Evolutionary conservation across 164 flowering plant species (phyloP), one percentile per base, ranked within the genome.

Genomic region (Dillenia suffruticosa): DNA sequence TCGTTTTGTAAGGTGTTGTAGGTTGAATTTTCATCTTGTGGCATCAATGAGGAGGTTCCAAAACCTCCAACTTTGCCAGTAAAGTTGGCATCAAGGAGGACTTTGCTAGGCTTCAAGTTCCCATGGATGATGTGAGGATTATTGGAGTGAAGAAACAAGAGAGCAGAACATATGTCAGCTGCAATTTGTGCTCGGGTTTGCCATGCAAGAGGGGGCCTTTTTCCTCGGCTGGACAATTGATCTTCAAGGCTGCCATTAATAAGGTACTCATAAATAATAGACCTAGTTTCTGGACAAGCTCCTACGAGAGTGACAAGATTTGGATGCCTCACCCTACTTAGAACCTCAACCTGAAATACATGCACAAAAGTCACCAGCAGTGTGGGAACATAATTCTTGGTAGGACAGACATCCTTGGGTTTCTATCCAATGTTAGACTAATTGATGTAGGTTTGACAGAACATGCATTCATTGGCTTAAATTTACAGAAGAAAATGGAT

Each of bases 301-400:
- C 92, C 96, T 26, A 89, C 58, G 2, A 87, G 71, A 2, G 78
- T 73, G 4, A 78, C 75, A 62, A 89, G 70, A 75, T 87, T 76
- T 65, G 92, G 92, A 79, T 89, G 92, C 71, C 90, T 78, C 67
- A 87, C 76, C 68, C 79, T 78, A 56, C 84, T 79, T 63, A 85
- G 54, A 65, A 77, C 51, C 72, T 81, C 90, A 12, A 77, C 84
- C 96, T 89, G 84, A 63, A 75, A 70, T 44, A 48, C 59, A 72
- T 59, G 9, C 57, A 44, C 12, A 63, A 46, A 52, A 13, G 12
- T 40, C n/a, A 59, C 7, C 0, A 0, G 40, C 6, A 6, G 7
- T 32, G 6, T 32, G 40, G 40, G 7, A 32, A 32, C 40, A 4
- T 32, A 32, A 32, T 32, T 32, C 40, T 32, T 32, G 40, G 40